Percentiles rank a stretch among this genome's conserved stretches.
phyloP scores from a whole-genome alignment of 2,329 filamentous ascomycete genomes.

The Apiospora aurea region DNA sequence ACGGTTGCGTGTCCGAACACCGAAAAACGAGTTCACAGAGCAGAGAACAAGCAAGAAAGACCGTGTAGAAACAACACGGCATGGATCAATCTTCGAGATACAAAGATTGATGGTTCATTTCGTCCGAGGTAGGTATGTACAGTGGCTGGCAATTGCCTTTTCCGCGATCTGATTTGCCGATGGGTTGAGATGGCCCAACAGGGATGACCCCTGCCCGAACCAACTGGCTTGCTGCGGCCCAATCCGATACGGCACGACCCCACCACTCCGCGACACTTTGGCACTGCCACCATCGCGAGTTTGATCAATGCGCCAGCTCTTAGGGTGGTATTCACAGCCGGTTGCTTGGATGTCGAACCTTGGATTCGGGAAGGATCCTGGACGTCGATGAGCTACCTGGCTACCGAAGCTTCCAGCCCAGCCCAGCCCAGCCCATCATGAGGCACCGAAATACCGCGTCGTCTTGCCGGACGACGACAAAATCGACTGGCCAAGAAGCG shows the following conservation, averaged over 20 bases:
- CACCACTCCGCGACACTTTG: conserved; percentile 2
- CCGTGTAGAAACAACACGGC: neutral
- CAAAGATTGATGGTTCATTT: neutral
- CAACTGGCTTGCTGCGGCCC: neutral
- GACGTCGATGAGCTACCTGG: neutral
- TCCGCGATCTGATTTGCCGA: neutral
- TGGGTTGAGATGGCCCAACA: neutral
- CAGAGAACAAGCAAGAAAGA: neutral
- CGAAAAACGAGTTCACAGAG: neutral
- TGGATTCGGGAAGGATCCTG: neutral
- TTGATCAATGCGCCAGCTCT: conserved; percentile 4
- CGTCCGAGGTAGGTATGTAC: neutral
- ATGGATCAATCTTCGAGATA: neutral
- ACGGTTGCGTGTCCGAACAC: neutral
- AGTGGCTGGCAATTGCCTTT: neutral
- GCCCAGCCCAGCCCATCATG: conserved; percentile 5
- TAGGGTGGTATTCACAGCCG: neutral
- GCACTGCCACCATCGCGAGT: conserved; percentile 18
- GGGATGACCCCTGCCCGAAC: neutral
- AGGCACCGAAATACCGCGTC: neutral
- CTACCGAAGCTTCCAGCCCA: neutral
- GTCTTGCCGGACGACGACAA: neutral
- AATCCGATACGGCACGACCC: conserved; percentile 6
- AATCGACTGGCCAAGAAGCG: neutral
- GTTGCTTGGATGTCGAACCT: neutral